Conservation (phyloP, 306 rosid species). For the Vigna angularis region DNA sequence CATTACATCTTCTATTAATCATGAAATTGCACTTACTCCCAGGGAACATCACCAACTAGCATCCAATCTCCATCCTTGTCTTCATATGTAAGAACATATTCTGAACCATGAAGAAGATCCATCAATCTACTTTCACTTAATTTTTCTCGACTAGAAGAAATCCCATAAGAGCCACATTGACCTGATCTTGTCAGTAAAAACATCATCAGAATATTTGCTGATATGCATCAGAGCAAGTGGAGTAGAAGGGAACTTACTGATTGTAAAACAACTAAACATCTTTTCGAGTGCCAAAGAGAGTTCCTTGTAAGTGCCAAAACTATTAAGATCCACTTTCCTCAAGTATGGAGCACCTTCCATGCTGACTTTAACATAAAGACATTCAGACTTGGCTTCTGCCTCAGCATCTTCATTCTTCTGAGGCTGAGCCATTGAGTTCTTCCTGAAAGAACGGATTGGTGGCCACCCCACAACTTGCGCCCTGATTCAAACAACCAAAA, state of each 20-base stretch:
- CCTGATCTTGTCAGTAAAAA: slow-evolving; percentile 54
- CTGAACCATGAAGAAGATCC: slow-evolving; percentile 92
- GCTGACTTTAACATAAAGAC: slow-evolving; percentile 92
- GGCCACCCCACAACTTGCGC: slow-evolving; percentile 99
- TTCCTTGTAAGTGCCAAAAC: slow-evolving; percentile 71
- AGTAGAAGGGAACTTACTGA: slow-evolving; percentile 62
- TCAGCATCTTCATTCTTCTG: slow-evolving; percentile 63
- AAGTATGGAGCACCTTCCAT: slow-evolving; percentile 99
- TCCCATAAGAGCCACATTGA: slow-evolving; percentile 82
- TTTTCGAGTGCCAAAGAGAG: slow-evolving; percentile 94
- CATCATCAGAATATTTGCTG: slow-evolving; percentile 16
- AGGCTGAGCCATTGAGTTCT: slow-evolving; percentile 85
- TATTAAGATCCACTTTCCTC: slow-evolving; percentile 92
- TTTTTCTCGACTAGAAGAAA: slow-evolving; percentile 73
- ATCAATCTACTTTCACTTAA: slow-evolving; percentile 77
- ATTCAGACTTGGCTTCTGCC: slow-evolving; percentile 73
- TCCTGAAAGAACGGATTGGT: slow-evolving; percentile 93
- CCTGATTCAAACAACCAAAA: slow-evolving; percentile 58
- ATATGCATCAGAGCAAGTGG: no score
- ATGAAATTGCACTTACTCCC: slow-evolving; percentile 77
- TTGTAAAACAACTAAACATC: slow-evolving; percentile 96
- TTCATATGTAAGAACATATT: slow-evolving; percentile 95
- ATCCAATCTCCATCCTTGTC: slow-evolving; percentile 98
- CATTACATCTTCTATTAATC: not conserved
- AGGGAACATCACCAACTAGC: slow-evolving; percentile 98